Evolutionary conservation across 202 grass and related monocot species (phyloP).

Genomic region (Eragrostis tef): DNA sequence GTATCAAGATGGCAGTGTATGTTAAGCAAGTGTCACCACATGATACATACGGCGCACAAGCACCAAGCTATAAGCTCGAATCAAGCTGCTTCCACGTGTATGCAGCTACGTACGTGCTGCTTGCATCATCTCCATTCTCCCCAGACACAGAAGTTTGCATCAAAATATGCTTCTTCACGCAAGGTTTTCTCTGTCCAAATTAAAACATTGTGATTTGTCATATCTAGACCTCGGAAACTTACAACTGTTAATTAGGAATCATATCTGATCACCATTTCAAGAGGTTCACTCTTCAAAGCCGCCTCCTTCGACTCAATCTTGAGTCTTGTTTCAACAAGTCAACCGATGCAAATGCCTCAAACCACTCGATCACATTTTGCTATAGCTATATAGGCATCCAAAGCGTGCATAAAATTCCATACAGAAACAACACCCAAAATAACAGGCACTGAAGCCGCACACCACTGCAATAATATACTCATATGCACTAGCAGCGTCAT

Average conservation of each 20-base stretch:
- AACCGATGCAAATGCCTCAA: slow-evolving; percentile 38
- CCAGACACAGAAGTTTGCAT: slow-evolving; percentile 16
- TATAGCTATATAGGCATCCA: background rate
- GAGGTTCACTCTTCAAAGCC: slow-evolving; percentile 42
- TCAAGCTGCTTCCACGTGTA: slow-evolving; percentile 3
- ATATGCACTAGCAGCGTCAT: too few relatives aligned
- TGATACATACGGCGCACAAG: too few relatives aligned
- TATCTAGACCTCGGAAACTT: slow-evolving; percentile 38
- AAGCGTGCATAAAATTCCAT: background rate
- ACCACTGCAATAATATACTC: background rate
- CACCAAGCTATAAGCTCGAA: background rate
- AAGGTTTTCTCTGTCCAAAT: background rate
- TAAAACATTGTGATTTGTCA: slow-evolving; percentile 2
- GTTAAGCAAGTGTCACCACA: too few relatives aligned
- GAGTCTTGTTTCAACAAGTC: too few relatives aligned
- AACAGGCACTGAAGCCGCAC: slow-evolving; percentile 1
- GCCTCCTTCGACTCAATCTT: too few relatives aligned
- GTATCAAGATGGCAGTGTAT: too few relatives aligned
- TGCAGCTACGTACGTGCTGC: background rate
- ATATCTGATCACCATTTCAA: slow-evolving; percentile 47
- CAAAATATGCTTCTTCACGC: slow-evolving; percentile 28
- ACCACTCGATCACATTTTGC: slow-evolving; percentile 19
- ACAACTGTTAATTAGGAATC: slow-evolving; percentile 42
- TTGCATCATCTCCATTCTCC: slow-evolving; percentile 31
- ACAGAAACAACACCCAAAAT: background rate